Conservation (phyloP, 192 early-diverging fungal species). For the Paraglomus occultum region DNA sequence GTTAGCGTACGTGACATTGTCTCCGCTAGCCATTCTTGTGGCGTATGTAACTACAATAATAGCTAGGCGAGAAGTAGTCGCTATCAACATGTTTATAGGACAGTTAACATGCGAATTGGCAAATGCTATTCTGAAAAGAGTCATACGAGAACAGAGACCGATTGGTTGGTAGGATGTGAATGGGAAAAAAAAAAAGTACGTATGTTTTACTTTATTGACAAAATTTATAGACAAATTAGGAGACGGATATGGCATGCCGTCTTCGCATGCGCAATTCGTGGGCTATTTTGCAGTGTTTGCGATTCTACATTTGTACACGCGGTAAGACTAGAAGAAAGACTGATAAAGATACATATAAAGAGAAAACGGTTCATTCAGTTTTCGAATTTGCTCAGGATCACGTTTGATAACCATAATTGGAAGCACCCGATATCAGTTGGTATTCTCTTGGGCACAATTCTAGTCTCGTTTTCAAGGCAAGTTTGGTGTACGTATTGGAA, state of each 20-base stretch:
- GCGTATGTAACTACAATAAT: slow-evolving; percentile 65
- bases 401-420: slow-evolving; percentile 31
- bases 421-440: slow-evolving; percentile 39
- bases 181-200: not conserved
- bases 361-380: not conserved
- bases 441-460: slow-evolving; percentile 26
- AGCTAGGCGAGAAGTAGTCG: slow-evolving; percentile 57
- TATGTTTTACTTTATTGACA: not conserved
- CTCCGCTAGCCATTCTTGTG: slow-evolving; percentile 65
- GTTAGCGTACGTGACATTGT: slow-evolving; percentile 62
- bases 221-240: slow-evolving; percentile 58
- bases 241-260: slow-evolving; percentile 83
- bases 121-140: slow-evolving; percentile 60
- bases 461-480: slow-evolving; percentile 38
- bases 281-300: slow-evolving; percentile 66
- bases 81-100: slow-evolving; percentile 60
- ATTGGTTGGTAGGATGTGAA: slow-evolving; percentile 41
- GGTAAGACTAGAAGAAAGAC: slow-evolving; percentile 34
- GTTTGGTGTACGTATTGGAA: not conserved
- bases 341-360: not conserved
- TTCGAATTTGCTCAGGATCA: slow-evolving; percentile 1
- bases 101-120: slow-evolving; percentile 69
- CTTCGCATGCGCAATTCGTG: slow-evolving; percentile 79
- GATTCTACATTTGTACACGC: slow-evolving; percentile 48
- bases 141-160: slow-evolving; percentile 62